These are phyloP conservation scores for Lavandula angustifolia DNA, from an alignment of 257 asterid species.

Conservation along the genomic window DNA sequence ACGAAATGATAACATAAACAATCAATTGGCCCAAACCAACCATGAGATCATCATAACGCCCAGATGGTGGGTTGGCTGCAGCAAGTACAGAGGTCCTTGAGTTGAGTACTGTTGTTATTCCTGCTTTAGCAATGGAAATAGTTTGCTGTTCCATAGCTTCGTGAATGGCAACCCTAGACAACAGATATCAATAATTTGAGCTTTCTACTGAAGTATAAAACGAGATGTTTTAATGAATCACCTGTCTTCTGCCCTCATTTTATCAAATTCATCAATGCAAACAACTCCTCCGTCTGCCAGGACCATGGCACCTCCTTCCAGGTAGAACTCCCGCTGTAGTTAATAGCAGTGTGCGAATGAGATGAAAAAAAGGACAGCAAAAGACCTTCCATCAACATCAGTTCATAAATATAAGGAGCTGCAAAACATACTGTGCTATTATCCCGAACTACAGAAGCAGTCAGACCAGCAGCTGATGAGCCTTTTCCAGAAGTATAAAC, in stretches of 20 bases:
- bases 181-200: conserved; percentile 35
- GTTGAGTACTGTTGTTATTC: conserved; percentile 97
- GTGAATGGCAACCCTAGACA: conserved; percentile 89
- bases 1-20: not conserved
- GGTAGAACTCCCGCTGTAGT: conserved; percentile 87
- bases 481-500: conserved; percentile 99
- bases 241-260: conserved; percentile 99
- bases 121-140: conserved; percentile 99
- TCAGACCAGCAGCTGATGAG: conserved; percentile 99
- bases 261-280: conserved; percentile 97
- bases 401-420: conserved; percentile 19
- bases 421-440: conserved; percentile 79
- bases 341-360: conserved; percentile 1
- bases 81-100: conserved; percentile 99
- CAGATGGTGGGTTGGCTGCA: conserved; percentile 99
- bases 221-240: no score
- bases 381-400: not conserved
- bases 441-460: conserved; percentile 97
- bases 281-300: conserved; percentile 99
- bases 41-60: conserved; percentile 98
- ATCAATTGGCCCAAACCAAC: conserved; percentile 31
- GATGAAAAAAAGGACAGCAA: conserved; percentile 2
- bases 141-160: conserved; percentile 99
- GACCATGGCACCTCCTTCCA: conserved; percentile 99
- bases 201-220: not conserved